phyloP scores from a whole-genome alignment of 2,329 filamentous ascomycete genomes.

The Fusarium sp. region DNA sequence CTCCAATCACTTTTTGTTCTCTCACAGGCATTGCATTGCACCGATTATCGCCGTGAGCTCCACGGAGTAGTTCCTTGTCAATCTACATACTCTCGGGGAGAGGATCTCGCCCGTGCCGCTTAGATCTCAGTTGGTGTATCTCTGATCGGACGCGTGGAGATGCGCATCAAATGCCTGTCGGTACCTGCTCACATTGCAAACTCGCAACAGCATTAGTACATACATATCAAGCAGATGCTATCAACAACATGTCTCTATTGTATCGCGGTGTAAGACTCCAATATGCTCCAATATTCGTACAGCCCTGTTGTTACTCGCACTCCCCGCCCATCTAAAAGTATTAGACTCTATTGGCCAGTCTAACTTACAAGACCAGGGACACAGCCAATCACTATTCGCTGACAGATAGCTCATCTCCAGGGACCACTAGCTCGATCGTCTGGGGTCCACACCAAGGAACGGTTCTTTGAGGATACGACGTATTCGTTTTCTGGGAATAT shows the following conservation, averaged over 20 bases:
- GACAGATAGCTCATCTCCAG: conserved; percentile 26
- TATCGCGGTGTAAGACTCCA: conserved; percentile 1
- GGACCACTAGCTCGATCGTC: conserved; percentile 38
- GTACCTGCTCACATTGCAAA: conserved; percentile 15
- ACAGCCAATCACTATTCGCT: conserved; percentile 26
- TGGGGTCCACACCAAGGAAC: conserved; percentile 27
- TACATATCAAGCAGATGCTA: neutral
- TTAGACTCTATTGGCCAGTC: conserved; percentile 28
- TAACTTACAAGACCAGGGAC: conserved; percentile 32
- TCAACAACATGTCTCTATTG: neutral
- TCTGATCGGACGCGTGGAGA: conserved; percentile 16
- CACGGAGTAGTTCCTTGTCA: neutral
- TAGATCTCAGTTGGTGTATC: conserved; percentile 10
- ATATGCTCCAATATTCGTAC: conserved; percentile 16
- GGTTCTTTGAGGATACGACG: conserved; percentile 36
- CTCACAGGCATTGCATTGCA: neutral
- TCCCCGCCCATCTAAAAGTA: conserved; percentile 15
- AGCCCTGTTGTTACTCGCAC: conserved; percentile 19
- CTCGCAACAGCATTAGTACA: conserved; percentile 4
- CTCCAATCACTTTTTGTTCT: neutral
- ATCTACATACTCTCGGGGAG: neutral
- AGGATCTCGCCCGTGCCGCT: conserved; percentile 14
- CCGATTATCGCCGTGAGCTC: neutral
- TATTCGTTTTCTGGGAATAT: conserved; percentile 44
- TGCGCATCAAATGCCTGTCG: conserved; percentile 6